Conservation (phyloP, 768 basidiomycete species). For the Hydnum rufescens region DNA sequence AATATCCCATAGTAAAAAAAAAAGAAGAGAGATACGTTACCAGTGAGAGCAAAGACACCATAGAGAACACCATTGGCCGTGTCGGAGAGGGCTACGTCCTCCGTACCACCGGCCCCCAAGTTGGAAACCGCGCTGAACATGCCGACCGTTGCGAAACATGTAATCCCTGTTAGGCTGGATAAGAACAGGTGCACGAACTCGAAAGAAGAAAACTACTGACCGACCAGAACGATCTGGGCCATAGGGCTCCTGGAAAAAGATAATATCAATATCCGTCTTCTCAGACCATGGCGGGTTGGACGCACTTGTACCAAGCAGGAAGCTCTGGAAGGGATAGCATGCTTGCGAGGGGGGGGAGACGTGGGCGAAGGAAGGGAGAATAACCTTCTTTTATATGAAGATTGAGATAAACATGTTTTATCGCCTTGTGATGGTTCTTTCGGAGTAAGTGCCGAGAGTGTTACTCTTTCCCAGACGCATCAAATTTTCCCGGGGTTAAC, state of each 20-base stretch:
- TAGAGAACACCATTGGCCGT: slow-evolving; percentile 26
- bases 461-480: too few species aligned
- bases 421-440: too few species aligned
- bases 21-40: not conserved
- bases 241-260: slow-evolving; percentile 13
- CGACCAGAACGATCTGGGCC: slow-evolving; percentile 21
- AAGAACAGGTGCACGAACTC: not conserved
- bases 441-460: too few species aligned
- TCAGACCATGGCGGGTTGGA: too few species aligned
- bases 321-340: not conserved
- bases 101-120: slow-evolving; percentile 23
- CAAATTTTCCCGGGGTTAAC: too few species aligned
- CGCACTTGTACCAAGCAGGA: not conserved
- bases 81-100: slow-evolving; percentile 23
- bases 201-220: slow-evolving; percentile 4
- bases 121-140: slow-evolving; percentile 24
- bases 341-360: not conserved
- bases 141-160: slow-evolving; percentile 21
- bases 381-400: too few species aligned
- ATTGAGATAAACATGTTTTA: too few species aligned
- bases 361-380: not conserved
- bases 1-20: not conserved
- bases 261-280: not conserved
- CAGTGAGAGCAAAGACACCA: slow-evolving; percentile 22
- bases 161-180: slow-evolving; percentile 8